Conservation (phyloP, 2,329 filamentous ascomycete species). For the Fusarium musae region DNA sequence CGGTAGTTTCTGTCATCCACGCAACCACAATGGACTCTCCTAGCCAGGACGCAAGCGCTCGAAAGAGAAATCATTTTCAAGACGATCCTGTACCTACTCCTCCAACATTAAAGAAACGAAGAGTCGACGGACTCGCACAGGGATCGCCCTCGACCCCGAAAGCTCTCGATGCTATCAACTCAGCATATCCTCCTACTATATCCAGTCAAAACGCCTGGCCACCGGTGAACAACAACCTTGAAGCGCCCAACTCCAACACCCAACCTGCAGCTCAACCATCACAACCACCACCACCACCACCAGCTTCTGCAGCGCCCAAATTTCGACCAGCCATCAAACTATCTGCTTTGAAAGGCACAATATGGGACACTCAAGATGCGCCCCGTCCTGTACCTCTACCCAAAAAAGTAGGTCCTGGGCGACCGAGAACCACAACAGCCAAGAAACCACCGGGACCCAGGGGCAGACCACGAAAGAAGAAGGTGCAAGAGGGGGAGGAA, state of each 20-base stretch:
- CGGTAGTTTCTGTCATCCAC: not conserved
- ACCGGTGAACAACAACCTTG: constrained; percentile 12
- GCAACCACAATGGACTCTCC: constrained; percentile 44
- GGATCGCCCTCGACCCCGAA: constrained; percentile 46
- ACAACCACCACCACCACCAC: constrained; percentile 10
- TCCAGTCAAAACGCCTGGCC: constrained; percentile 34
- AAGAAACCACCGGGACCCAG: constrained; percentile 39
- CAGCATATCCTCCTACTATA: constrained; percentile 46
- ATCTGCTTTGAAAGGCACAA: constrained; percentile 51
- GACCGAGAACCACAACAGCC: constrained; percentile 30
- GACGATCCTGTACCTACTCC: constrained; percentile 44
- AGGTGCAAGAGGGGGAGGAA: constrained; percentile 20
- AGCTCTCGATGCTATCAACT: constrained; percentile 47
- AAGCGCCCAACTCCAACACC: not conserved
- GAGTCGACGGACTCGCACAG: constrained; percentile 44
- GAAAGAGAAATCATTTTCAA: constrained; percentile 40
- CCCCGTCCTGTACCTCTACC: constrained; percentile 24
- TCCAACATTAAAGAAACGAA: constrained; percentile 46
- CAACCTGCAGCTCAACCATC: constrained; percentile 16
- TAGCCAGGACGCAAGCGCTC: constrained; percentile 27
- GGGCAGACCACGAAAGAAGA: constrained; percentile 39
- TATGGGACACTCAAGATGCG: constrained; percentile 50
- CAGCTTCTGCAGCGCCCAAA: constrained; percentile 23
- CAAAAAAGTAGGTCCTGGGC: constrained; percentile 39
- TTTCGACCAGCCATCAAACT: constrained; percentile 52